Evolutionary conservation across 352 stramenopile genomes (phyloP).

Genomic region (Pythium dissimile): DNA sequence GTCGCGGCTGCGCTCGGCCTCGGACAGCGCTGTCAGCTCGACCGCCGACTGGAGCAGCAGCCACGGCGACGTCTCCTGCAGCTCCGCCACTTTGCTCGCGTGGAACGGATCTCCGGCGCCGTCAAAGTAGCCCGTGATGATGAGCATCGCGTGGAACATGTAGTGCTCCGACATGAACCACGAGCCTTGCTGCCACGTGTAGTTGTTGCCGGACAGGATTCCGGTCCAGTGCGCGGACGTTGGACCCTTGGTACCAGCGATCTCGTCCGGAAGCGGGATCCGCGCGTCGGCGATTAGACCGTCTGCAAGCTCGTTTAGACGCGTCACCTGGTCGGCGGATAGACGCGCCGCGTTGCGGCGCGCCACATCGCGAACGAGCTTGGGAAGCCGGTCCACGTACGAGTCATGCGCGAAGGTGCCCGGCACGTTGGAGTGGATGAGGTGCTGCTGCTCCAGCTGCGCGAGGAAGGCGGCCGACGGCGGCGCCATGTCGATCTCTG

Average conservation of each 20-base stretch:
- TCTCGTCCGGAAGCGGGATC: constrained; percentile 44
- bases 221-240: constrained; percentile 44
- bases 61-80: constrained; percentile 54
- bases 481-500: constrained; percentile 27
- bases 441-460: constrained; percentile 32
- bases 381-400: constrained; percentile 51
- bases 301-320: constrained; percentile 39
- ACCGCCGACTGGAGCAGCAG: constrained; percentile 53
- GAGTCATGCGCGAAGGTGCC: constrained; percentile 69
- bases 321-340: constrained; percentile 27
- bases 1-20: constrained; percentile 27
- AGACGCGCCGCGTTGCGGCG: constrained; percentile 43
- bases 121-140: constrained; percentile 62
- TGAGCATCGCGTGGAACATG: constrained; percentile 65
- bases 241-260: constrained; percentile 33
- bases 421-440: constrained; percentile 40
- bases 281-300: constrained; percentile 38
- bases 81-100: constrained; percentile 53
- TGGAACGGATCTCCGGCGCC: constrained; percentile 65
- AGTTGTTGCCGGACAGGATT: constrained; percentile 35
- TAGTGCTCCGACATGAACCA: constrained; percentile 79
- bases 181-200: constrained; percentile 70
- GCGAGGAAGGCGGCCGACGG: constrained; percentile 43
- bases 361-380: constrained; percentile 54
- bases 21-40: constrained; percentile 17